These are phyloP conservation scores for Artemisia argyi DNA, from an alignment of 129 eudicot species.

Conservation along the genomic window DNA sequence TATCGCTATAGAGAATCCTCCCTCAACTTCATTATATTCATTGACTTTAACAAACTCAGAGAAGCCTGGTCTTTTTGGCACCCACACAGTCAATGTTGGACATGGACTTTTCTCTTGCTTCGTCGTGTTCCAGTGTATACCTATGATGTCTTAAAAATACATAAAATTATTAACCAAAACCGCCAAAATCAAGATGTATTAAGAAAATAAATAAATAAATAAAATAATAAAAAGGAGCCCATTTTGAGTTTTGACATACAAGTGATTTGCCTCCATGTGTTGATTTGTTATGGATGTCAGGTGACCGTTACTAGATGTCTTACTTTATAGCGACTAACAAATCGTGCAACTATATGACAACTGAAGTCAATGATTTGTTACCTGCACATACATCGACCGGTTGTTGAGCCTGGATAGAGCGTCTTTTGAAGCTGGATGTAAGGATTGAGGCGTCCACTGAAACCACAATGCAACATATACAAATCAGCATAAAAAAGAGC, in stretches of 20 bases:
- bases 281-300: too few species aligned
- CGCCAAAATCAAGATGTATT: background rate
- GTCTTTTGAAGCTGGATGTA: background rate
- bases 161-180: background rate
- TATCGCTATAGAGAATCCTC: conserved; percentile 26
- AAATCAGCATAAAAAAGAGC: background rate
- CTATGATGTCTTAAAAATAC: background rate
- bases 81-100: conserved; percentile 20
- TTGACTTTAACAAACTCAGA: conserved; percentile 12
- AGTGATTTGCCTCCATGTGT: background rate
- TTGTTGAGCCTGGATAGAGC: conserved; percentile 6
- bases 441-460: background rate
- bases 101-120: conserved; percentile 8
- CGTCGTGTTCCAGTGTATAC: background rate
- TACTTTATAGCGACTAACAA: background rate
- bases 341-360: background rate
- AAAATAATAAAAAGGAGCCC: background rate
- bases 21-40: conserved; percentile 2
- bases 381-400: background rate
- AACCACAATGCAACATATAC: background rate
- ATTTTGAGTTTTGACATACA: background rate
- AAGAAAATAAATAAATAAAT: background rate
- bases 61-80: conserved; percentile 22
- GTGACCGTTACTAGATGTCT: background rate
- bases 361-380: background rate